Conservation (phyloP, 2,329 filamentous ascomycete species). For the Trichoderma sp. region DNA sequence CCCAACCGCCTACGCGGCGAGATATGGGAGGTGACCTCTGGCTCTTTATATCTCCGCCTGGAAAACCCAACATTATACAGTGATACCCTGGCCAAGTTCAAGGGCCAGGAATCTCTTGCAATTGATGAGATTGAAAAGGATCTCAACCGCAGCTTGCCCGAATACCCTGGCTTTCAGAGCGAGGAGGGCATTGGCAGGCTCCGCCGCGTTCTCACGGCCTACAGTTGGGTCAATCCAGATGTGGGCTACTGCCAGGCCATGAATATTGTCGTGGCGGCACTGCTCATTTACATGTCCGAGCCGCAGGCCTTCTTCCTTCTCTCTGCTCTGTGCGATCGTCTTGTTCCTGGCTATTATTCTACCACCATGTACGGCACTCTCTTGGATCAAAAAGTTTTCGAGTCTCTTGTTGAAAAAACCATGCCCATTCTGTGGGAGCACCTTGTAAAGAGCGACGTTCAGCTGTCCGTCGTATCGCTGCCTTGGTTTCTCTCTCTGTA, state of each 20-base stretch:
- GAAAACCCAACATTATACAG: constrained; percentile 80
- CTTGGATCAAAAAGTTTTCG: constrained; percentile 94
- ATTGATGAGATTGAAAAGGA: constrained; percentile 99
- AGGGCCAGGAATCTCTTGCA: constrained; percentile 83
- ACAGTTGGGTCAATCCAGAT: constrained; percentile 94
- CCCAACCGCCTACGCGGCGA: constrained; percentile 91
- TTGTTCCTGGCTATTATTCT: constrained; percentile 95
- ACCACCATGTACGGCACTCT: constrained; percentile 99
- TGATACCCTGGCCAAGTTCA: constrained; percentile 79
- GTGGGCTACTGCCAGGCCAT: constrained; percentile 99
- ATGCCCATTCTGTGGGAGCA: constrained; percentile 99
- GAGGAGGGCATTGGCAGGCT: constrained; percentile 90
- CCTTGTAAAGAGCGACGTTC: constrained; percentile 93
- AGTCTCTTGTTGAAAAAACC: constrained; percentile 95
- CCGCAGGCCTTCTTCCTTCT: constrained; percentile 92
- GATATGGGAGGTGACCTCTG: constrained; percentile 92
- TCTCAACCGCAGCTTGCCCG: constrained; percentile 89
- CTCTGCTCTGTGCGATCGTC: constrained; percentile 83
- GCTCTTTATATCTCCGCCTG: constrained; percentile 82
- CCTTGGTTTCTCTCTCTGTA: constrained; percentile 98
- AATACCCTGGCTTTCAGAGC: constrained; percentile 96
- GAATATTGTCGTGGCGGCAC: constrained; percentile 98
- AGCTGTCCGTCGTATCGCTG: constrained; percentile 92
- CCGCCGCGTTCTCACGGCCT: constrained; percentile 87
- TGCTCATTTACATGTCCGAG: constrained; percentile 98